phyloP scores from a whole-genome alignment of 2,329 filamentous ascomycete genomes.

The Seiridium unicorne region DNA sequence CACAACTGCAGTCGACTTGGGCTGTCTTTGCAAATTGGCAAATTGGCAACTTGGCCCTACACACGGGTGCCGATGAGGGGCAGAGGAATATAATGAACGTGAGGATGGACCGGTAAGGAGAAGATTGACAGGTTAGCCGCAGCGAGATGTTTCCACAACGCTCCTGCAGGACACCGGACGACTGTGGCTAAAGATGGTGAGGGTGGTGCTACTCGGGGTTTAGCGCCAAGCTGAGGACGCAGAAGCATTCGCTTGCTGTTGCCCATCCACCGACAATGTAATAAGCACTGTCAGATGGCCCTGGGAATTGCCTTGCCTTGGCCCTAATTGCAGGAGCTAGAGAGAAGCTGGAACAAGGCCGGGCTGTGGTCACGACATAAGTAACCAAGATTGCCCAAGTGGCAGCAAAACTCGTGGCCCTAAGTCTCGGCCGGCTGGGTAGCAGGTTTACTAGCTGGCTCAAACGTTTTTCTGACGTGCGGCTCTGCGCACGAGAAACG shows the following conservation, averaged over 20 bases:
- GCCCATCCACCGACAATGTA: background rate
- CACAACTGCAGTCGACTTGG: background rate
- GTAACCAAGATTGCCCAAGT: no score
- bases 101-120: background rate
- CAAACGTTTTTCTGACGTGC: no score
- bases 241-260: background rate
- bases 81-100: background rate
- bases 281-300: no score
- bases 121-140: background rate
- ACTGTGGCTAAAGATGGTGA: background rate
- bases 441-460: no score
- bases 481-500: no score
- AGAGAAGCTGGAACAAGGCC: no score
- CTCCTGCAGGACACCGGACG: background rate
- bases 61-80: background rate
- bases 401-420: no score
- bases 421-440: no score
- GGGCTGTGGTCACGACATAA: no score
- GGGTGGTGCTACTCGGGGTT: background rate
- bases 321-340: no score
- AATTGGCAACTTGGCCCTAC: background rate
- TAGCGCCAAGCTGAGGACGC: constrained; percentile 1
- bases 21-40: background rate
- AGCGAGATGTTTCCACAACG: background rate
- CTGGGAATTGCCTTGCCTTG: no score